These are phyloP conservation scores for Colletotrichum shisoi DNA, from an alignment of 2,329 filamentous ascomycete species.

Conservation along the genomic window DNA sequence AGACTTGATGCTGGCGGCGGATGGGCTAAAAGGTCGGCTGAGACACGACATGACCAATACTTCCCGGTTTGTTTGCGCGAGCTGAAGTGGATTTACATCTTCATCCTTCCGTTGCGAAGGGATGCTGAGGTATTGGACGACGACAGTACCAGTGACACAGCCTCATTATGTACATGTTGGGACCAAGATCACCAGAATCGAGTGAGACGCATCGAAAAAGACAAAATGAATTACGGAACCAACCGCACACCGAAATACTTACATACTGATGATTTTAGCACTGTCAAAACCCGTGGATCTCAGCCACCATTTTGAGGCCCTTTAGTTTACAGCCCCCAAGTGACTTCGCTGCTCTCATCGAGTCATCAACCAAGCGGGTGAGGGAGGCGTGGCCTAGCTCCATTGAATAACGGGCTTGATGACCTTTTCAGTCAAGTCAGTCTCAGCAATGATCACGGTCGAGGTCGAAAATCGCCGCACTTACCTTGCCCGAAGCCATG, in stretches of 20 bases:
- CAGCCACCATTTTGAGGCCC: not conserved
- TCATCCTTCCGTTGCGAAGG: not conserved
- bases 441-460: not conserved
- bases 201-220: too few relatives aligned
- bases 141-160: not conserved
- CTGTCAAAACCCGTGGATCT: too few relatives aligned
- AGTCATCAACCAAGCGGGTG: too few relatives aligned
- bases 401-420: slow-evolving; percentile 32
- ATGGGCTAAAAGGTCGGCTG: not conserved
- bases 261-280: too few relatives aligned
- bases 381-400: not conserved
- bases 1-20: not conserved
- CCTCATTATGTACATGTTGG: not conserved
- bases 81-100: not conserved
- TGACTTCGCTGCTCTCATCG: not conserved
- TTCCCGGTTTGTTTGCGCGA: too few relatives aligned
- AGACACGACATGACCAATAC: not conserved
- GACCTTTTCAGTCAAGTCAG: not conserved
- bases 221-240: not conserved
- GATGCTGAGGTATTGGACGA: not conserved
- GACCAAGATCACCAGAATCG: not conserved
- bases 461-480: not conserved
- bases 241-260: not conserved
- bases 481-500: slow-evolving; percentile 21
- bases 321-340: too few relatives aligned